Conservation (phyloP, 2,329 filamentous ascomycete genomes). For the Aureobasidium vineae region DNA sequence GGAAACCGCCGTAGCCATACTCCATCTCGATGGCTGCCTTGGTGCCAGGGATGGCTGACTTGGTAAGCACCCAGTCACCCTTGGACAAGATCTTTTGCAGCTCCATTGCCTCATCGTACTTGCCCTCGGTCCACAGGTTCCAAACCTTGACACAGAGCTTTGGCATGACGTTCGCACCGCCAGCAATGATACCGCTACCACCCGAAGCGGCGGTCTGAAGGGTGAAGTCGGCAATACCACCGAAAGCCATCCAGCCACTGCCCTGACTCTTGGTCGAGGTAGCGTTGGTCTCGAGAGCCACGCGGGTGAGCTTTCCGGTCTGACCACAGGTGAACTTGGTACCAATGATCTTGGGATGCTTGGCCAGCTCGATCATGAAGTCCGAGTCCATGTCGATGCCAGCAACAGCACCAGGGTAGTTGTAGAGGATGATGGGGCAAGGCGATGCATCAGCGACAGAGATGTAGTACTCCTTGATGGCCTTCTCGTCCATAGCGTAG, state of each 20-base stretch:
- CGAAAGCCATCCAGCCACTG: constrained; percentile 74
- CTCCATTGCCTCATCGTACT: constrained; percentile 69
- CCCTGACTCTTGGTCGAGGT: constrained; percentile 58
- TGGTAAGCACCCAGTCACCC: constrained; percentile 80
- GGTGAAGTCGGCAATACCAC: constrained; percentile 85
- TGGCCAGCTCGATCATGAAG: constrained; percentile 76
- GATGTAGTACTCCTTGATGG: constrained; percentile 70
- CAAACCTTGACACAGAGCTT: constrained; percentile 77
- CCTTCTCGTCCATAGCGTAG: constrained; percentile 68
- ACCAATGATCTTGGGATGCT: constrained; percentile 69
- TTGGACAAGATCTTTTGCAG: constrained; percentile 75
- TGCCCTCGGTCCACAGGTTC: constrained; percentile 70
- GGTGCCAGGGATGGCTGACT: constrained; percentile 79
- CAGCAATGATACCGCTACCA: constrained; percentile 80
- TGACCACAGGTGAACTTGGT: constrained; percentile 93
- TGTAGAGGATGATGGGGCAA: constrained; percentile 81
- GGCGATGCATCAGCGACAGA: constrained; percentile 73
- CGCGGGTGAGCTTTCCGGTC: constrained; percentile 83
- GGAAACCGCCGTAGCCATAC: constrained; percentile 77
- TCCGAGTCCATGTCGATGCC: constrained; percentile 91
- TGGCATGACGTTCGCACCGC: constrained; percentile 80
- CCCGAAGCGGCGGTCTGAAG: constrained; percentile 76
- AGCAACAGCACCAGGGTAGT: constrained; percentile 83
- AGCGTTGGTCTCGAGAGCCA: constrained; percentile 69
- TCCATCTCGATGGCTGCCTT: constrained; percentile 79